Evolutionary conservation across 306 rosid species (phyloP).

Genomic region (Vigna hirtella): DNA sequence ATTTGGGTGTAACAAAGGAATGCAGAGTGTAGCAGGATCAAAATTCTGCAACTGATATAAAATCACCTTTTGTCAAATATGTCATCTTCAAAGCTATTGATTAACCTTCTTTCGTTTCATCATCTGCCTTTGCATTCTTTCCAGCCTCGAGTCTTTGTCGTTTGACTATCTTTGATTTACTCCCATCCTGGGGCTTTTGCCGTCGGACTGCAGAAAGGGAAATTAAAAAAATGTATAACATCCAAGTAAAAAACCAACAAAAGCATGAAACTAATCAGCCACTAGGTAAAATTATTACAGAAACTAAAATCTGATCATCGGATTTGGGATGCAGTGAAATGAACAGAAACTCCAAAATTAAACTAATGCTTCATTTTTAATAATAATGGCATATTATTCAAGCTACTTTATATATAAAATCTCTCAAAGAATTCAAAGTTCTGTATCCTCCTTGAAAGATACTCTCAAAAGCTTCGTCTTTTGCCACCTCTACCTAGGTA

Average conservation of each 20-base stretch:
- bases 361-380: background rate
- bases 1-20: background rate
- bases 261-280: constrained; percentile 10
- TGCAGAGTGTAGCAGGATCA: background rate
- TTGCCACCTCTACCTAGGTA: constrained; percentile 4
- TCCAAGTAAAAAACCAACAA: constrained; percentile 9
- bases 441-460: background rate
- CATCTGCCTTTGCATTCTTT: constrained; percentile 40
- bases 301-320: constrained; percentile 25
- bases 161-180: constrained; percentile 38
- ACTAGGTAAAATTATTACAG: background rate
- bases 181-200: constrained; percentile 33
- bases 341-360: background rate
- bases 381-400: background rate
- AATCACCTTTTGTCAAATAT: constrained; percentile 34
- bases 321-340: constrained; percentile 5
- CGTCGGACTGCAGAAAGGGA: constrained; percentile 48
- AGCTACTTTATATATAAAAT: background rate
- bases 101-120: constrained; percentile 43
- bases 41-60: constrained; percentile 26
- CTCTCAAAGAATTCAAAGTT: constrained; percentile 5
- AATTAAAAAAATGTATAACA: constrained; percentile 20
- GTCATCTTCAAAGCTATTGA: constrained; percentile 33
- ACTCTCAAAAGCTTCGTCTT: constrained; percentile 4
- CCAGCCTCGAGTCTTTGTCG: constrained; percentile 36